Percentiles rank a stretch among this genome's conserved stretches.
Evolutionary conservation across 257 asterid species (phyloP).

Genomic region (Dorcoceras hygrometricum): DNA sequence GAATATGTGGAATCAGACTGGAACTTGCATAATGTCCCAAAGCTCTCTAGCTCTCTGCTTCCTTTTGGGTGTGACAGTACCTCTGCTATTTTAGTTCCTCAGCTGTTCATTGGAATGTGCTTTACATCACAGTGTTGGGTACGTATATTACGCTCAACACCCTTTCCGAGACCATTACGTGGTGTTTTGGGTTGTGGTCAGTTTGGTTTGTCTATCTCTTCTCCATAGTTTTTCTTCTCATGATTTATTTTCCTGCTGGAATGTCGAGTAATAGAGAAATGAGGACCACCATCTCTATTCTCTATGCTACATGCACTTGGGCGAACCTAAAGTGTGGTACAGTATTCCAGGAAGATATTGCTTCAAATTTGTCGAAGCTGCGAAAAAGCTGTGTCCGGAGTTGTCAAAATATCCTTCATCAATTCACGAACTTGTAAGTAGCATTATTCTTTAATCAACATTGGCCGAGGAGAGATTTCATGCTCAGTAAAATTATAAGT

Average conservation of each 20-base stretch:
- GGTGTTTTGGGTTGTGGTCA: neutral
- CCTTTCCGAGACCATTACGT: neutral
- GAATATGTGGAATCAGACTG: slow-evolving; percentile 58
- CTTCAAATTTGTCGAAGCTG: slow-evolving; percentile 58
- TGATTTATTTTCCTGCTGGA: slow-evolving; percentile 28
- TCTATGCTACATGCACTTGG: slow-evolving; percentile 65
- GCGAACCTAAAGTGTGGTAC: slow-evolving; percentile 69
- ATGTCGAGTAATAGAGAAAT: slow-evolving; percentile 48
- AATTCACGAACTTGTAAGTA: slow-evolving; percentile 62
- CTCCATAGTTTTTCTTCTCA: slow-evolving; percentile 25
- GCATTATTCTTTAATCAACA: slow-evolving; percentile 11
- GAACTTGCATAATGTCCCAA: slow-evolving; percentile 71
- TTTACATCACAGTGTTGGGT: slow-evolving; percentile 85
- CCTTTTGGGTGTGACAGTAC: slow-evolving; percentile 43
- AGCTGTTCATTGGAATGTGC: slow-evolving; percentile 72
- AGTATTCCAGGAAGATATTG: slow-evolving; percentile 63
- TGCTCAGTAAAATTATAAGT: slow-evolving; percentile 3
- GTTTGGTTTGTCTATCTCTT: slow-evolving; percentile 5
- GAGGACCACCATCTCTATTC: slow-evolving; percentile 84
- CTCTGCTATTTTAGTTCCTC: slow-evolving; percentile 48
- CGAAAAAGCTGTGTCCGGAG: slow-evolving; percentile 52
- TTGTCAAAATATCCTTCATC: slow-evolving; percentile 49
- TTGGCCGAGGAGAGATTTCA: neutral
- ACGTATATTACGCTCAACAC: slow-evolving; percentile 12
- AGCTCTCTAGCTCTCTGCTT: slow-evolving; percentile 73